Evolutionary conservation across 2,329 filamentous ascomycete species (phyloP), one percentile per base, ranked within the genome.

Genomic region (Septoria linicola): DNA sequence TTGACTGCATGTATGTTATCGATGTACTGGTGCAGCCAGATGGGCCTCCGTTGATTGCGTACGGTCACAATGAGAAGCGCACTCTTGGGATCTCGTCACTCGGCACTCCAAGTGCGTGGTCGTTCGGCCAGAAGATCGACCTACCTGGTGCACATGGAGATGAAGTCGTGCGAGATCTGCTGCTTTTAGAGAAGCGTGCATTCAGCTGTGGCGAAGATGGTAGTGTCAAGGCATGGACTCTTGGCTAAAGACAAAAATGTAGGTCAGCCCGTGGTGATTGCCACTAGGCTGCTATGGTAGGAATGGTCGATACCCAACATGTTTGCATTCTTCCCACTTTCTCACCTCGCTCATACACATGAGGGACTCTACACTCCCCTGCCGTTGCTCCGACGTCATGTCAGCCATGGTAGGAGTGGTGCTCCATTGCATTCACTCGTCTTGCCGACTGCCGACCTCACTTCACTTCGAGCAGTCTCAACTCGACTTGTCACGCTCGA

Each of bases 1-100:
- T 91, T 4, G 77, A 74, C 3, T 89, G 85, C 58, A 86, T 88
- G 73, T 93, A 93, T 67, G 78, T 89, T 1, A 82, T 85, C 14
- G 82, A 85, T 62, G 75, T 91, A 32, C 70, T 80, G 37, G 76
- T 86, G 70, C 59, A 65, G 42, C 40, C 54, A 13, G 59, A 59
- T 35, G 57, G 57, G 2, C 54, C 57, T 14, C 64, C 65, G 3
- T 51, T 68, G 14, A 58, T 68, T 25, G 64, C 62, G 13, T 61
- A 62, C 49, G 65, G 66, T 10, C 59, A 68, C 42, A 64, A 63
- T 25, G 59, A 61, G 17, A 59, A 62, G 27, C 50, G 59, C 49
- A 63, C 57, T 20, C 53, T 68, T 30, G 59, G 57, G 17, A 58
- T 68, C 3, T 60, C 59, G 13, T 60, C 59, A 8, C 46, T 68